Percentiles rank a stretch among this genome's conserved stretches.
Conservation (phyloP, 2,329 filamentous ascomycete species). For the Ilyonectria robusta region DNA sequence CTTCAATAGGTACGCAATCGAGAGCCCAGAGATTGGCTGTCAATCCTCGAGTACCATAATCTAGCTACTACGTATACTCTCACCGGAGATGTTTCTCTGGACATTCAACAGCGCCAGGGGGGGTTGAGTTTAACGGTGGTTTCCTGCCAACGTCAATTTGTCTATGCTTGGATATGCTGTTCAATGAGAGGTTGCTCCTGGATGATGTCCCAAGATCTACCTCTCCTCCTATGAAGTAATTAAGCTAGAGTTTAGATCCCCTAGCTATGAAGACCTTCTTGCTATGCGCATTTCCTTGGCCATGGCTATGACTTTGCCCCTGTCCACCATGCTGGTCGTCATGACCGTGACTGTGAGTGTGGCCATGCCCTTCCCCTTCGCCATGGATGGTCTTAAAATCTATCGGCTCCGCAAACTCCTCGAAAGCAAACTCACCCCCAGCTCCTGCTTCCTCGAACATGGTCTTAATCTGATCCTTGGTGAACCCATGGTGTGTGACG, state of each 20-base stretch:
- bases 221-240: not conserved
- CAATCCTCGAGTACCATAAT: no score
- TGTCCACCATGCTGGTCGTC: conserved; percentile 43
- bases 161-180: not conserved
- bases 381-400: conserved; percentile 53
- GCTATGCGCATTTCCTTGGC: not conserved
- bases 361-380: conserved; percentile 38
- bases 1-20: no score
- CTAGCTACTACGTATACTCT: not conserved
- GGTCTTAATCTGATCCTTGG: conserved; percentile 67
- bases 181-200: not conserved
- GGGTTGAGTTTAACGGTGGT: not conserved
- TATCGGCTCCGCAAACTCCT: conserved; percentile 65
- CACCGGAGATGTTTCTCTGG: not conserved
- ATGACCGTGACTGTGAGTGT: conserved; percentile 17
- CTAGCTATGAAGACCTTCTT: conserved; percentile 61
- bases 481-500: conserved; percentile 78
- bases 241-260: conserved; percentile 57
- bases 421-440: conserved; percentile 69
- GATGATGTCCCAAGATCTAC: not conserved
- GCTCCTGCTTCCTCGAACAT: conserved; percentile 77
- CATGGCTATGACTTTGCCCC: conserved; percentile 43
- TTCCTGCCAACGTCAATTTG: not conserved
- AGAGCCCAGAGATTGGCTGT: no score
- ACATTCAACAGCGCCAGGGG: not conserved